Evolutionary conservation across 306 rosid species (phyloP).

Genomic region (Castanea sativa): DNA sequence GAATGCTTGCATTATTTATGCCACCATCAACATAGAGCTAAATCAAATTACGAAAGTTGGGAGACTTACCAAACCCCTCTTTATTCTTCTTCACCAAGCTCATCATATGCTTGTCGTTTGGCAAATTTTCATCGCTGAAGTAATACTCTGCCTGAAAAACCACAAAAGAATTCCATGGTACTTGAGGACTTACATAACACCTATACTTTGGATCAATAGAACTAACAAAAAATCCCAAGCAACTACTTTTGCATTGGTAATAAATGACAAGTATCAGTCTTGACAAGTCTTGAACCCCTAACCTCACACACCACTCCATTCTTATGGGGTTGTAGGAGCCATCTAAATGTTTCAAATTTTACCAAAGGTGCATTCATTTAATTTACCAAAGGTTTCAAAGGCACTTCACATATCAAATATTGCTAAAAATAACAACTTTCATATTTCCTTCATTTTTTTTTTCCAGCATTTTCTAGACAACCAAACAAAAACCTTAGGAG

Average conservation of each 20-base stretch:
- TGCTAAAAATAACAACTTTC: background rate
- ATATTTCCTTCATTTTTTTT: background rate
- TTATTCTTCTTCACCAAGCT: constrained; percentile 72
- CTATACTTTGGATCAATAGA: background rate
- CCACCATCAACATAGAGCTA: background rate
- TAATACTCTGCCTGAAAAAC: constrained; percentile 86
- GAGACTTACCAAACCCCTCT: constrained; percentile 80
- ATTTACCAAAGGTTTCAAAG: background rate
- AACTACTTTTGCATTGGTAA: background rate
- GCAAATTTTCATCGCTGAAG: constrained; percentile 84
- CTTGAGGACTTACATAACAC: background rate
- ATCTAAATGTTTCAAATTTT: background rate
- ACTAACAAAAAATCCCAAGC: background rate
- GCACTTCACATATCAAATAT: background rate
- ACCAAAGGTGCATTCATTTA: background rate
- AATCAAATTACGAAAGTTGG: background rate
- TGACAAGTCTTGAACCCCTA: background rate
- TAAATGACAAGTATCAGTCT: background rate
- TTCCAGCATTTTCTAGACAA: constrained; percentile 1
- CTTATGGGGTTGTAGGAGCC: background rate
- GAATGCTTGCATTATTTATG: background rate
- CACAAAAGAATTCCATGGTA: background rate
- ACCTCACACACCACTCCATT: background rate
- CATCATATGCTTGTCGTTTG: constrained; percentile 60
- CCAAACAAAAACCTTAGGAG: background rate